Conservation (phyloP, 345 rosid genomes). For the Cardamine occulta region DNA sequence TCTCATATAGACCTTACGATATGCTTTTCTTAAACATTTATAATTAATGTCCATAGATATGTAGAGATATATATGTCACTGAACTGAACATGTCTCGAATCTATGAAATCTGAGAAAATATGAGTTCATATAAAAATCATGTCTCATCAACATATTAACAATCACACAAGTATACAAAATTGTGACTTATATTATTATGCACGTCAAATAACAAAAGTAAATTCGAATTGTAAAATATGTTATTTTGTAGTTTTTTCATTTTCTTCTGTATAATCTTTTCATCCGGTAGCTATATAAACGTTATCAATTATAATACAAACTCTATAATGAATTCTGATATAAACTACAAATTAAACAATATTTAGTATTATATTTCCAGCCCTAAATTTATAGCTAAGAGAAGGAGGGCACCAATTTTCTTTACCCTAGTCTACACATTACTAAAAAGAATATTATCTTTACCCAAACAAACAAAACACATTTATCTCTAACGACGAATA, state of each 20-base stretch:
- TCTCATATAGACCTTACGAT: background rate
- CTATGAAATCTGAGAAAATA: background rate
- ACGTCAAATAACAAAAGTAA: background rate
- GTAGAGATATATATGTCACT: background rate
- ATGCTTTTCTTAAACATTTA: background rate
- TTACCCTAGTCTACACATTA: background rate
- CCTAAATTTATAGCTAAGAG: background rate
- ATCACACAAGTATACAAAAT: background rate
- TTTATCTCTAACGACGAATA: conserved; percentile 11
- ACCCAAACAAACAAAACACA: background rate
- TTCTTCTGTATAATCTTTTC: background rate
- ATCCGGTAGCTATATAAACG: background rate
- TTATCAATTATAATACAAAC: background rate
- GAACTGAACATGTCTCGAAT: background rate
- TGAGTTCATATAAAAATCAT: background rate
- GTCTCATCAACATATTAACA: background rate
- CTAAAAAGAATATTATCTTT: background rate
- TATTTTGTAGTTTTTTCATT: background rate
- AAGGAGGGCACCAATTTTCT: conserved; percentile 16
- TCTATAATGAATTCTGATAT: too few species aligned
- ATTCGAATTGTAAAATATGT: background rate
- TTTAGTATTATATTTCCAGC: background rate
- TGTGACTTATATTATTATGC: background rate
- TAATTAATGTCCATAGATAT: background rate
- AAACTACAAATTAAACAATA: too few species aligned